Conservation (phyloP, 352 stramenopile species). For the Pythium dissotocum region DNA sequence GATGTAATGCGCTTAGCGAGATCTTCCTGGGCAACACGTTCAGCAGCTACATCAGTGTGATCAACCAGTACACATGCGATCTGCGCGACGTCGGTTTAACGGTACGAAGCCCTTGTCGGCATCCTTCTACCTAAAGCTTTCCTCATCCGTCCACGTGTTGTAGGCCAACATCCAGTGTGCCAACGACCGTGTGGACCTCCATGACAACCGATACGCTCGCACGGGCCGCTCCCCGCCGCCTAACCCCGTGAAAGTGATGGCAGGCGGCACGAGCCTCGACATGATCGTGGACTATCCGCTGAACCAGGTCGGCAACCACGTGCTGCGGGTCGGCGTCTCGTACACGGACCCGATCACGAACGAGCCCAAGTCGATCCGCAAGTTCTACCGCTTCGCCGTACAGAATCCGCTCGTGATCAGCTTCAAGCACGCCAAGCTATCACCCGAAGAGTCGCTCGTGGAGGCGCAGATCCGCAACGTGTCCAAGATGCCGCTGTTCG, state of each 20-base stretch:
- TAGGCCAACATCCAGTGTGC: conserved; percentile 87
- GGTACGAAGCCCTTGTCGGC: conserved; percentile 17
- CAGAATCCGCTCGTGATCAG: conserved; percentile 88
- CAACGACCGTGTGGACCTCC: conserved; percentile 77
- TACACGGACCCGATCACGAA: conserved; percentile 76
- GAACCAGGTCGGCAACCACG: conserved; percentile 87
- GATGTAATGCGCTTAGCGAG: conserved; percentile 47
- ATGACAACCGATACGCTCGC: conserved; percentile 72
- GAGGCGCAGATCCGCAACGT: conserved; percentile 85
- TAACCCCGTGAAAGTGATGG: conserved; percentile 77
- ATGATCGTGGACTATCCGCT: conserved; percentile 92
- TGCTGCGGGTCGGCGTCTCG: conserved; percentile 76
- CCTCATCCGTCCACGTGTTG: neutral
- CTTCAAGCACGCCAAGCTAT: conserved; percentile 71
- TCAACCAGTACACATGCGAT: conserved; percentile 87
- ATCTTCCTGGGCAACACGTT: conserved; percentile 93
- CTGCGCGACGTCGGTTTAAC: conserved; percentile 75
- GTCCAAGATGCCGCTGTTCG: conserved; percentile 75
- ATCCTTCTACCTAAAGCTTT: neutral
- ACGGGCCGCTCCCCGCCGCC: conserved; percentile 64
- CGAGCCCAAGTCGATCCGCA: conserved; percentile 85
- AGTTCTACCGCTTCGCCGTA: conserved; percentile 92
- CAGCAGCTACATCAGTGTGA: conserved; percentile 92
- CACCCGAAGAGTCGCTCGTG: conserved; percentile 54
- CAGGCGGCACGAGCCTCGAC: conserved; percentile 77